Evolutionary conservation across 306 rosid genomes (phyloP).

Genomic region (Mimosa bimucronata): DNA sequence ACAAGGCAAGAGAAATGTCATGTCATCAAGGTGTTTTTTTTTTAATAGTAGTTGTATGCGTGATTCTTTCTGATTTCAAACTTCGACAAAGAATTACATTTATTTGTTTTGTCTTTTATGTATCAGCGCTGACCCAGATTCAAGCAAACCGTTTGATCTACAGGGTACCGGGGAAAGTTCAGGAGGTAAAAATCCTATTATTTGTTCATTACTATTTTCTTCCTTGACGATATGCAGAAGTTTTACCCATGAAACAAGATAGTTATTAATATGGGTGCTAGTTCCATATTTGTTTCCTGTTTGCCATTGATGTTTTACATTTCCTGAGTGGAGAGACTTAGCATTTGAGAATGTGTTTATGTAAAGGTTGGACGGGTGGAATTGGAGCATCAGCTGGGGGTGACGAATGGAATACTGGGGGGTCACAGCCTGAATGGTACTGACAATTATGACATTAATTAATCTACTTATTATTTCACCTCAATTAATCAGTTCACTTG

Average conservation of each 20-base stretch:
- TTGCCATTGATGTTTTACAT: conserved; percentile 28
- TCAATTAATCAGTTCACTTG: background rate
- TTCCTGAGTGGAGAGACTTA: conserved; percentile 16
- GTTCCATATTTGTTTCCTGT: conserved; percentile 19
- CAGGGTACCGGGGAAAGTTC: conserved; percentile 71
- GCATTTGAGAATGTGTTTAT: conserved; percentile 35
- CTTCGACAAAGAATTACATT: conserved; percentile 24
- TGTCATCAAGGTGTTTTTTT: conserved; percentile 59
- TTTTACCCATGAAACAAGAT: background rate
- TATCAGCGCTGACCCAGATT: conserved; percentile 62
- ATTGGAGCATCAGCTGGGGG: conserved; percentile 65
- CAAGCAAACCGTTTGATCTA: conserved; percentile 74
- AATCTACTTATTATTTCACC: background rate
- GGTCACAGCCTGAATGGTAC: conserved; percentile 63
- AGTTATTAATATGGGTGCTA: conserved; percentile 10
- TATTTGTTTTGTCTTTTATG: conserved; percentile 37
- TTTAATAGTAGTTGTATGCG: background rate
- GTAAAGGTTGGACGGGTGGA: conserved; percentile 75
- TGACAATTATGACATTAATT: conserved; percentile 28
- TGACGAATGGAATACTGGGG: conserved; percentile 68
- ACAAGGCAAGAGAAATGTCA: conserved; percentile 63
- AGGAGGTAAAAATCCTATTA: conserved; percentile 60
- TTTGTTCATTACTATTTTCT: conserved; percentile 7
- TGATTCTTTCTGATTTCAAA: conserved; percentile 15
- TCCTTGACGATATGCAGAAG: background rate